Evolutionary conservation across 768 basidiomycete species (phyloP).

Genomic region (Suillus spraguei): DNA sequence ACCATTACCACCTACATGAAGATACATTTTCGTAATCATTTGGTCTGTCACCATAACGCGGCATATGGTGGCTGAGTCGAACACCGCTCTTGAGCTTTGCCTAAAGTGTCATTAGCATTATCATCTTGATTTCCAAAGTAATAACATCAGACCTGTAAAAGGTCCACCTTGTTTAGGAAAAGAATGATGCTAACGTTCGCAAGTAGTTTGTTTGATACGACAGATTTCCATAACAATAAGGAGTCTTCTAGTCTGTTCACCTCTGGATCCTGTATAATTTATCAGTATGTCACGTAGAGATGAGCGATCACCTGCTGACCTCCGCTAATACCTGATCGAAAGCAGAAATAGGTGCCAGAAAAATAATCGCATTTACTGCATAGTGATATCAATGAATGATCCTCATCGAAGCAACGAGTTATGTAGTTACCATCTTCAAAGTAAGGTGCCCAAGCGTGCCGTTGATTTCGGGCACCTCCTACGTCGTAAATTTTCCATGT

Average conservation of each 20-base stretch:
- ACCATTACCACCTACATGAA: conserved; percentile 55
- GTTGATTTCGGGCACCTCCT: conserved; percentile 78
- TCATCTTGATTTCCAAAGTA: conserved; percentile 5
- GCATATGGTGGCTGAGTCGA: conserved; percentile 66
- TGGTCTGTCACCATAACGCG: conserved; percentile 69
- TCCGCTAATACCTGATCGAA: conserved; percentile 85
- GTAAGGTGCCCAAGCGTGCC: conserved; percentile 88
- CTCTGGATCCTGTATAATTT: conserved; percentile 54
- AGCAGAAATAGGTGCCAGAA: conserved; percentile 84
- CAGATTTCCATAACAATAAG: conserved; percentile 68
- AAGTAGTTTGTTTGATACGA: conserved; percentile 75
- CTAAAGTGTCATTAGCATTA: conserved; percentile 34
- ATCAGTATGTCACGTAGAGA: conserved; percentile 15
- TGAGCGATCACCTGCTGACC: conserved; percentile 40
- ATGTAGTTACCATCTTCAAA: conserved; percentile 70
- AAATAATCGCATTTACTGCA: conserved; percentile 84
- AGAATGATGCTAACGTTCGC: conserved; percentile 76
- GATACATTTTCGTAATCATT: conserved; percentile 81
- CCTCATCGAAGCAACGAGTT: conserved; percentile 9
- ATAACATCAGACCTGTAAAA: conserved; percentile 55
- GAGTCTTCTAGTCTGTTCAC: conserved; percentile 85
- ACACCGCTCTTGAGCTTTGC: conserved; percentile 79
- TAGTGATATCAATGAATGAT: conserved; percentile 10
- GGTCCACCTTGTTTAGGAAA: conserved; percentile 82
- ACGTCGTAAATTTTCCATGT: conserved; percentile 89